Evolutionary conservation across 768 basidiomycete species (phyloP).

Genomic region (Pleurotus citrinopileatus): DNA sequence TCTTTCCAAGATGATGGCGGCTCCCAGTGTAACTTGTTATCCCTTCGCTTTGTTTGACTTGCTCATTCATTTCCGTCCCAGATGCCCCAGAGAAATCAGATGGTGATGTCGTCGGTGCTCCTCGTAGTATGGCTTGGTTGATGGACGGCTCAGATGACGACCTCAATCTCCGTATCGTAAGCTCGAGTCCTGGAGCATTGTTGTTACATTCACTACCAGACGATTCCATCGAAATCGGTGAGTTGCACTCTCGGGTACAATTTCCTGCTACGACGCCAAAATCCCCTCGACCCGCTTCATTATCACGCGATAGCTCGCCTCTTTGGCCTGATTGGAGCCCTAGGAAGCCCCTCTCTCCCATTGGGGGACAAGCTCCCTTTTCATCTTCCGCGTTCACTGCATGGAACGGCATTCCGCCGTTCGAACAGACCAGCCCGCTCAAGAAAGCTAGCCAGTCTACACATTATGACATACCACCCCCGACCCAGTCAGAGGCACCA

Average conservation of each 20-base stretch:
- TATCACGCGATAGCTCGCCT: constrained; percentile 3
- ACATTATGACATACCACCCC: background rate
- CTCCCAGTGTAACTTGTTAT: background rate
- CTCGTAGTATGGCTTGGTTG: constrained; percentile 57
- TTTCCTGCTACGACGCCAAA: background rate
- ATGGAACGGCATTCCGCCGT: too few relatives aligned
- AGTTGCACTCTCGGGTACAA: background rate
- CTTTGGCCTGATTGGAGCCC: constrained; percentile 9
- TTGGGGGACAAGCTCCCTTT: background rate
- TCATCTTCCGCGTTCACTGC: too few relatives aligned
- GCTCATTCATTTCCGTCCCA: too few relatives aligned
- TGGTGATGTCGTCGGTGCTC: constrained; percentile 17
- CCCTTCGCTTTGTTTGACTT: too few relatives aligned
- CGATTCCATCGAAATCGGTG: constrained; percentile 18
- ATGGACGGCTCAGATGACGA: constrained; percentile 60
- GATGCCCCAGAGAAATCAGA: constrained; percentile 17
- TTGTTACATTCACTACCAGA: constrained; percentile 21
- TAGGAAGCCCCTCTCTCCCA: constrained; percentile 3
- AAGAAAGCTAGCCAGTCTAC: constrained; percentile 16
- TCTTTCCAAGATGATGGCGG: background rate
- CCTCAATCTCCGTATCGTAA: constrained; percentile 46
- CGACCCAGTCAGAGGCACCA: constrained; percentile 22
- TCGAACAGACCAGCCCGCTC: too few relatives aligned
- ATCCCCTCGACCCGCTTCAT: background rate
- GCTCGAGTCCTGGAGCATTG: constrained; percentile 26